phyloP scores from a whole-genome alignment of 1,139 yeast genomes.

The Barnettozyma hawaiiensis region DNA sequence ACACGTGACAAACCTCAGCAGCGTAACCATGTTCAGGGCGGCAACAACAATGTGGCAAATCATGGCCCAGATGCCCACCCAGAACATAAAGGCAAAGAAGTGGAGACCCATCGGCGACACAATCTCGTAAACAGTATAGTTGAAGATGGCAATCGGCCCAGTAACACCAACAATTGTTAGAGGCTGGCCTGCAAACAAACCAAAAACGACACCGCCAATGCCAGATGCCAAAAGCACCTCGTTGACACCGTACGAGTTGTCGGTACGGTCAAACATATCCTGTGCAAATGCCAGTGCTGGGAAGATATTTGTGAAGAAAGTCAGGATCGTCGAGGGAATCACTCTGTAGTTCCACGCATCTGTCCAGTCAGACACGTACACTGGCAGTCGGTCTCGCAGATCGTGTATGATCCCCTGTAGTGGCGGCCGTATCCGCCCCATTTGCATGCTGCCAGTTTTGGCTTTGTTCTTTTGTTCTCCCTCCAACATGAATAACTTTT shows the following conservation, averaged over 20 bases:
- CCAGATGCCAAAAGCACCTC: slow-evolving; percentile 83
- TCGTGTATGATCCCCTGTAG: slow-evolving; percentile 30
- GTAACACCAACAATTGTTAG: slow-evolving; percentile 96
- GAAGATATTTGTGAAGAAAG: slow-evolving; percentile 81
- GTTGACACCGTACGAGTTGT: slow-evolving; percentile 83
- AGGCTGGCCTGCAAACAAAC: slow-evolving; percentile 84
- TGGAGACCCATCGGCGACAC: slow-evolving; percentile 42
- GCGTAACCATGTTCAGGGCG: slow-evolving; percentile 60
- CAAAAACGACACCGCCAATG: slow-evolving; percentile 84
- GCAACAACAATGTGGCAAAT: slow-evolving; percentile 73
- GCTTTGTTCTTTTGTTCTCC: neutral
- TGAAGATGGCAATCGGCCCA: slow-evolving; percentile 88
- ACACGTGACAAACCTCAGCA: slow-evolving; percentile 66
- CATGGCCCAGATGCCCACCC: slow-evolving; percentile 93
- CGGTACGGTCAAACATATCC: slow-evolving; percentile 90
- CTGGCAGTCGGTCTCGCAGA: slow-evolving; percentile 42
- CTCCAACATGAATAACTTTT: no score
- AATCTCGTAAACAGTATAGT: slow-evolving; percentile 83
- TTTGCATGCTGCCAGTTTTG: neutral
- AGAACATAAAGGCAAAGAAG: slow-evolving; percentile 90
- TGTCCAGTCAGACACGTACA: slow-evolving; percentile 67
- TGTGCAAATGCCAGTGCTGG: slow-evolving; percentile 98
- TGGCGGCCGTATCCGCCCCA: slow-evolving; percentile 1
- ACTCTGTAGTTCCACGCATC: slow-evolving; percentile 87
- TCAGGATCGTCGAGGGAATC: slow-evolving; percentile 76